Base-by-base conservation (phyloP, 768 basidiomycete genomes). In the Boletus eberwhitei region DNA sequence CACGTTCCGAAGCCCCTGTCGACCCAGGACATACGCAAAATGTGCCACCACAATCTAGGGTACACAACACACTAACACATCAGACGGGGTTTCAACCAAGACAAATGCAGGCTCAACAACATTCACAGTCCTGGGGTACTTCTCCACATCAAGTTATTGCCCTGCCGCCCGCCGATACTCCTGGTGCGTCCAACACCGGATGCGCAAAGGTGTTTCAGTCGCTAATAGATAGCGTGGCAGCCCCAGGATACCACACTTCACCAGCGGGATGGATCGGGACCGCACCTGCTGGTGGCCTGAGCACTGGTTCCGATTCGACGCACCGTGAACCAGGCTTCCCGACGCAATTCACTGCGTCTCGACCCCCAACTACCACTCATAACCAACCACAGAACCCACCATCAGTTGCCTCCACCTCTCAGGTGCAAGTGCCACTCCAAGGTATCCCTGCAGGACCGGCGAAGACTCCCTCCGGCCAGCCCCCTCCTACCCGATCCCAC, bases 111-210 rank as follows among this genome's bases (percentile, higher is more conserved):
- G 31, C 22, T 41, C 61, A 50, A 42, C 66, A 55, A 13, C 31
- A 43, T 0, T 13, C 48, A 11, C 60, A 47, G 36, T n/a, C 51
- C 36, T 52, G 60, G 66, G 49, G 17, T 51, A 24, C 21, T 36
- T 40, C 61, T 53, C 11, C 54, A 31, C 54, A 16, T 34, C 66
- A 50, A 37, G 37, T 34, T 8, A 8, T 26, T 26, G 8, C 26
- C 7, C 21, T 31, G 5, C 39, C 56, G 13, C 34, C 31, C 3
- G 9, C 39, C 12, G 36, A 24, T 35, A 8, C 37, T 14, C 40
- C 52, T 31, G 55, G 66, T 66, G 21, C 24, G 61, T 63, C 26
- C 31, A 31, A 37, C 11, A 21, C 21, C 6, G 4, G 11, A 36
- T 41, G 5, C 16, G 4, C 29, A 9, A 21, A 16, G 24, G 5